These are phyloP conservation scores for Botryotinia convoluta DNA, from an alignment of 2,329 filamentous ascomycete genomes.

Conservation along the genomic window DNA sequence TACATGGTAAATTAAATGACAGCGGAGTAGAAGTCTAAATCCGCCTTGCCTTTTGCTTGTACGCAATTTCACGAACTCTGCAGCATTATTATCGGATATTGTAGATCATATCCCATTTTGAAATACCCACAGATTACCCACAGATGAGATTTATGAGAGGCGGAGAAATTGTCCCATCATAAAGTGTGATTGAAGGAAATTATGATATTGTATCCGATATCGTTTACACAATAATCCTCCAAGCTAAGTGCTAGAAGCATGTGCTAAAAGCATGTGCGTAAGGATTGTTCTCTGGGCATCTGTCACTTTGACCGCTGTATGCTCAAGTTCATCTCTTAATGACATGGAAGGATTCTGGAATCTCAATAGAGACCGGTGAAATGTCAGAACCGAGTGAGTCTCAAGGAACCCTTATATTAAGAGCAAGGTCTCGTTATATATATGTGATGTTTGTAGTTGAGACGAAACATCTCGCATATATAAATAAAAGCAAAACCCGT, in stretches of 20 bases:
- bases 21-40: constrained; percentile 1
- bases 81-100: not conserved
- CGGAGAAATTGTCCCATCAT: not conserved
- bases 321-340: not conserved
- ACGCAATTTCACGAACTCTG: not conserved
- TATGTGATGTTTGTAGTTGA: not conserved
- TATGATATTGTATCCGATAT: not conserved
- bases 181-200: not conserved
- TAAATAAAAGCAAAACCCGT: not conserved
- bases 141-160: not conserved
- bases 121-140: not conserved
- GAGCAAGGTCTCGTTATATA: constrained; percentile 1
- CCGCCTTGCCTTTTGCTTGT: not conserved
- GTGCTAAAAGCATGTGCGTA: not conserved
- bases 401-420: not conserved
- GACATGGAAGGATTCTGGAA: not conserved
- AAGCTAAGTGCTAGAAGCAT: not conserved
- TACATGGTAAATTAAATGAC: not conserved
- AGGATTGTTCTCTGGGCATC: not conserved
- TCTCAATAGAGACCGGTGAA: not conserved
- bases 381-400: not conserved
- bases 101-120: constrained; percentile 9
- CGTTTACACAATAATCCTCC: not conserved
- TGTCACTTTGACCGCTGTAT: not conserved
- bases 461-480: not conserved